These are phyloP conservation scores for Plantago major DNA, from an alignment of 257 asterid genomes.

Conservation along the genomic window DNA sequence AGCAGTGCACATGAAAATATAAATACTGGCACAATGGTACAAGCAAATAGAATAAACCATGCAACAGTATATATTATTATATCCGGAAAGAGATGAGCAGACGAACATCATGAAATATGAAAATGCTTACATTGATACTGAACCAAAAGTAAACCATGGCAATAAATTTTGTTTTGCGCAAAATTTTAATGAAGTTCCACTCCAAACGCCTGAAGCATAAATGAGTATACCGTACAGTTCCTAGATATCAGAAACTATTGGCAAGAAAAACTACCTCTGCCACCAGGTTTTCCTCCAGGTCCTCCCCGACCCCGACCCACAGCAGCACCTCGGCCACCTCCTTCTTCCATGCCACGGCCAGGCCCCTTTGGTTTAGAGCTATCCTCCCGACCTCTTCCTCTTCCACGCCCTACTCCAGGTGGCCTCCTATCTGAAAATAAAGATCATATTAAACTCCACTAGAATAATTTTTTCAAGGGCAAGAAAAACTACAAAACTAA, in stretches of 20 bases:
- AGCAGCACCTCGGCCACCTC: slow-evolving; percentile 41
- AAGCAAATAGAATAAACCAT: neutral
- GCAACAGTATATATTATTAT: neutral
- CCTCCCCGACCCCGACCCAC: slow-evolving; percentile 46
- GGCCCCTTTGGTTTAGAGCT: slow-evolving; percentile 38
- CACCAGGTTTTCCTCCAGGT: slow-evolving; percentile 43
- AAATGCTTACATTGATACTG: neutral
- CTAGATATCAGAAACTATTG: neutral
- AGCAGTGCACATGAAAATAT: too few species aligned
- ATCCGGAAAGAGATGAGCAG: slow-evolving; percentile 1
- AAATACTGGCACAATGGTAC: too few species aligned
- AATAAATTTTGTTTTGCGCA: too few species aligned
- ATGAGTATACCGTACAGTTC: too few species aligned
- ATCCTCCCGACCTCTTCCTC: slow-evolving; percentile 63
- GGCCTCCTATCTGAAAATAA: slow-evolving; percentile 52
- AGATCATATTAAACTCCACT: neutral
- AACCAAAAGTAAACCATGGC: too few species aligned
- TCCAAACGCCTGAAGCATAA: too few species aligned
- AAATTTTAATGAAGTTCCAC: too few species aligned
- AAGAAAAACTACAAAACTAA: neutral
- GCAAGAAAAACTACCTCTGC: slow-evolving; percentile 22
- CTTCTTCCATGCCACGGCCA: slow-evolving; percentile 57
- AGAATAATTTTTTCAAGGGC: neutral
- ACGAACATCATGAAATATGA: neutral
- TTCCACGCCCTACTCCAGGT: slow-evolving; percentile 67